phyloP scores from a whole-genome alignment of 441 rosid genomes.

The Capsella rubella region DNA sequence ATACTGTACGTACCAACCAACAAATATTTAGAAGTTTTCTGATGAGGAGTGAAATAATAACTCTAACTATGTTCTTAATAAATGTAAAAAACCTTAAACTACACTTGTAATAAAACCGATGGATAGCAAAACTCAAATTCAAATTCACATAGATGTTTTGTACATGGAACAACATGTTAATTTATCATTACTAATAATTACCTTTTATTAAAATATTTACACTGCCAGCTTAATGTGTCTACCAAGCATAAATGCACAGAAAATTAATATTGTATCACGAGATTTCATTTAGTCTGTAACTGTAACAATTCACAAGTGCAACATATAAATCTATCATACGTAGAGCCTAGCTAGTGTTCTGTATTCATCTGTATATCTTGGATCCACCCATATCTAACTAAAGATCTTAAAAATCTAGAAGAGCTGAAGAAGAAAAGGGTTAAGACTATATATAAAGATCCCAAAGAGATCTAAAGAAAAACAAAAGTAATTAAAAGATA shows the following conservation, averaged over 20 bases:
- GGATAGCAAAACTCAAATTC: background rate
- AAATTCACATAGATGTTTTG: background rate
- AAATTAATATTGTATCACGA: background rate
- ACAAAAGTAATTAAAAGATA: constrained; percentile 18
- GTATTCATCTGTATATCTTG: background rate
- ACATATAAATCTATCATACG: background rate
- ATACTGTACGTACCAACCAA: too few species aligned
- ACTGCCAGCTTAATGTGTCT: background rate
- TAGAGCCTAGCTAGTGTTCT: background rate
- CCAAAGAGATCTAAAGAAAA: constrained; percentile 20
- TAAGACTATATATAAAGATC: background rate
- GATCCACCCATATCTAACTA: constrained; percentile 21
- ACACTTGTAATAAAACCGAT: too few species aligned
- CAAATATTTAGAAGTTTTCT: too few species aligned
- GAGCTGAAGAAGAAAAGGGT: background rate
- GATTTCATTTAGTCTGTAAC: background rate
- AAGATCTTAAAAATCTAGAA: constrained; percentile 13
- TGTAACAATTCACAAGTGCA: constrained; percentile 6
- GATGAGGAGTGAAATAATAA: too few species aligned
- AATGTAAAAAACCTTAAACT: too few species aligned
- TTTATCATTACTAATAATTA: constrained; percentile 2
- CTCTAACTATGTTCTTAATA: too few species aligned
- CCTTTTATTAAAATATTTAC: background rate
- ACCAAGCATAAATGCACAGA: background rate
- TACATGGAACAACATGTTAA: background rate